These are phyloP conservation scores for Firmiana major DNA, from an alignment of 345 rosid genomes.

Conservation along the genomic window DNA sequence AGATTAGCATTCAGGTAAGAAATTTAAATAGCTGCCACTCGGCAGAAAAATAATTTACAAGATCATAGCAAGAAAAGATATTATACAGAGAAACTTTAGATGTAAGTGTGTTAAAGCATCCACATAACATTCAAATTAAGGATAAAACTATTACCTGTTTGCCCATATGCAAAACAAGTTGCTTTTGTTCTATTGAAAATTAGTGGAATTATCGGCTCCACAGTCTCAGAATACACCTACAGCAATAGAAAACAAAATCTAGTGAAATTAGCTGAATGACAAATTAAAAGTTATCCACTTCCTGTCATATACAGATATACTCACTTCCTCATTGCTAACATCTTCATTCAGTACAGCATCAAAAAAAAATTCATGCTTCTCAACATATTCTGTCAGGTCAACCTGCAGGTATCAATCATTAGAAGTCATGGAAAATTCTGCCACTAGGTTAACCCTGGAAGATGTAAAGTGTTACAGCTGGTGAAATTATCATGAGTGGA, in stretches of 20 bases:
- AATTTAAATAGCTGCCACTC: not conserved
- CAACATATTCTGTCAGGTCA: slow-evolving; percentile 53
- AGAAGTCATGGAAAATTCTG: not conserved
- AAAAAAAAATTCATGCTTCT: slow-evolving; percentile 56
- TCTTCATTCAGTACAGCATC: slow-evolving; percentile 50
- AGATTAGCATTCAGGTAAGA: not conserved
- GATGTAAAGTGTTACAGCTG: not conserved
- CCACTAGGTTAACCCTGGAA: not conserved
- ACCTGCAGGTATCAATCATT: slow-evolving; percentile 34
- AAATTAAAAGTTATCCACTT: not conserved
- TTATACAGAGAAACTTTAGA: not conserved
- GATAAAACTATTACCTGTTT: slow-evolving; percentile 39
- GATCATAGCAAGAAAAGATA: not conserved
- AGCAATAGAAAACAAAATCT: slow-evolving; percentile 10
- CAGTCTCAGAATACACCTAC: slow-evolving; percentile 51
- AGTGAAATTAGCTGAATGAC: slow-evolving; percentile 12
- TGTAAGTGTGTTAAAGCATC: not conserved
- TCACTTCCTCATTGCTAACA: slow-evolving; percentile 50
- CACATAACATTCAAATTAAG: not conserved
- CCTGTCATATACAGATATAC: not conserved
- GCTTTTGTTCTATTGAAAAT: slow-evolving; percentile 55
- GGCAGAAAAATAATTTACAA: not conserved
- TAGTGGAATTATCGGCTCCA: slow-evolving; percentile 53
- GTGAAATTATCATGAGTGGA: not conserved
- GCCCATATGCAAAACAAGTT: slow-evolving; percentile 60